phyloP scores from a whole-genome alignment of 2,329 filamentous ascomycete species.

The Verruconis gallopava region DNA sequence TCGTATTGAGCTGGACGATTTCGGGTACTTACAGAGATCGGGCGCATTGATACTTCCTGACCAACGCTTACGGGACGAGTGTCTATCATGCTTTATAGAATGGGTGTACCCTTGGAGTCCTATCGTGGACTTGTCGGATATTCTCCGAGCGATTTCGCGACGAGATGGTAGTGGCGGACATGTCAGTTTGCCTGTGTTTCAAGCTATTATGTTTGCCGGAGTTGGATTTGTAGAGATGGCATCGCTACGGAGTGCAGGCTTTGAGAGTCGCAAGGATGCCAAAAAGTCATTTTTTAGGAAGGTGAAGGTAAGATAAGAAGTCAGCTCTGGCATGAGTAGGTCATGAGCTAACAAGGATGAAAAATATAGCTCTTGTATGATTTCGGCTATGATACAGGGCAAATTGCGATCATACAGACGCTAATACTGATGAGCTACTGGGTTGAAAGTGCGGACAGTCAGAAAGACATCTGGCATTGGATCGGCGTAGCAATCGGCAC shows the following conservation, averaged over 20 bases:
- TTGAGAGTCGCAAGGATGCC: neutral
- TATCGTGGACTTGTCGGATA: neutral
- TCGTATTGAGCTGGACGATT: neutral
- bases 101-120: neutral
- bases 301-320: neutral
- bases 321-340: no score
- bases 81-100: neutral
- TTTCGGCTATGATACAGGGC: neutral
- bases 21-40: neutral
- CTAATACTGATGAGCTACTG: neutral
- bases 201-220: neutral
- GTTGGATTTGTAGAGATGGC: neutral
- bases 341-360: no score
- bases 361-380: slow-evolving; percentile 1
- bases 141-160: neutral
- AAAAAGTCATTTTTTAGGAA: neutral
- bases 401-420: neutral
- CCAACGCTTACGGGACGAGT: neutral
- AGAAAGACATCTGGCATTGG: slow-evolving; percentile 1
- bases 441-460: neutral
- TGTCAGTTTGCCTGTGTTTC: neutral
- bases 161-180: neutral
- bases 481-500: neutral
- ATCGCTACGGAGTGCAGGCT: neutral
- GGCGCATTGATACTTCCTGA: neutral